These are phyloP conservation scores for Tulasnella sp. DNA, from an alignment of 768 basidiomycete genomes.

Conservation along the genomic window DNA sequence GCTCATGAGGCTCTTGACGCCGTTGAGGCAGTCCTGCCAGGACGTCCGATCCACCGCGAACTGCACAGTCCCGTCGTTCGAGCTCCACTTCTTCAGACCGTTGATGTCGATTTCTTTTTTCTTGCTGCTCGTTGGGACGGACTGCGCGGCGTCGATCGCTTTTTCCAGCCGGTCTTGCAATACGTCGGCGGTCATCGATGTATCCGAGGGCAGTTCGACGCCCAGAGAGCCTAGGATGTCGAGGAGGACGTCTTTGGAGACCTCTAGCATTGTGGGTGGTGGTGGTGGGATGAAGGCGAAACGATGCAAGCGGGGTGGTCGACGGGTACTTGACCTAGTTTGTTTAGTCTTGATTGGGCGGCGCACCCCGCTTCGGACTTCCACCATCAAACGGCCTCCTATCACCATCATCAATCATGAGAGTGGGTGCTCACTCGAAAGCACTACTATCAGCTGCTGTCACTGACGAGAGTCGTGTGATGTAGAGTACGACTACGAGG, in stretches of 20 bases:
- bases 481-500: background rate
- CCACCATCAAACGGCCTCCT: no score
- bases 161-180: background rate
- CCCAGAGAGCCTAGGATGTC: background rate
- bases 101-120: background rate
- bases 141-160: slow-evolving; percentile 1
- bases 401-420: background rate
- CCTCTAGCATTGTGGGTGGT: background rate
- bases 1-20: background rate
- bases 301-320: no score
- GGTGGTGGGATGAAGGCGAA: background rate
- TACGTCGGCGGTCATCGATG: background rate
- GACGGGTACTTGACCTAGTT: background rate
- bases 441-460: background rate
- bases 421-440: background rate
- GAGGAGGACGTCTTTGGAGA: background rate
- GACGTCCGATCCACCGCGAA: background rate
- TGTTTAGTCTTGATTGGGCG: background rate
- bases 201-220: background rate
- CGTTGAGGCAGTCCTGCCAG: background rate
- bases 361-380: no score
- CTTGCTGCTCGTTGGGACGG: background rate
- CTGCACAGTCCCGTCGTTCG: background rate
- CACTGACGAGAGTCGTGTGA: background rate
- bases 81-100: background rate